phyloP scores from a whole-genome alignment of 306 rosid species.

The Mucuna pruriens region DNA sequence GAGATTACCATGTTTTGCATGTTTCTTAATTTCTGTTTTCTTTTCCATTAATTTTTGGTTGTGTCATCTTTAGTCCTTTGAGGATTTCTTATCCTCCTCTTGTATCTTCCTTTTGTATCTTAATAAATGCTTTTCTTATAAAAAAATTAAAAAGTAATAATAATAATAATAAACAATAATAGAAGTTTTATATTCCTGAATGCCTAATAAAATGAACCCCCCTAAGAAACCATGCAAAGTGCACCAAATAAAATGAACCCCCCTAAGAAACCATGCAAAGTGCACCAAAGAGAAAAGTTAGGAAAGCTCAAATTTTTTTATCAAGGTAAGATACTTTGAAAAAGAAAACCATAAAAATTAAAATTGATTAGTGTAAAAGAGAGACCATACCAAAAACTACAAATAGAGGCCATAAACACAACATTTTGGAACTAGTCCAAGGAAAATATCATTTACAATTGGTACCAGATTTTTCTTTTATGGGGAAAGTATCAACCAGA shows the following conservation, averaged over 20 bases:
- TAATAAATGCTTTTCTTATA: not conserved
- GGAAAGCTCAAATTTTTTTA: not conserved
- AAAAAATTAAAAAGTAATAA: not conserved
- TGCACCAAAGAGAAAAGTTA: too few species aligned
- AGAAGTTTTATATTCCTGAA: not conserved
- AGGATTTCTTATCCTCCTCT: not conserved
- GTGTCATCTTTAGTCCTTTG: not conserved
- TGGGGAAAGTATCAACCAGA: not conserved
- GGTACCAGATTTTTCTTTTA: not conserved
- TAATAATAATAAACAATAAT: not conserved
- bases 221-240: not conserved
- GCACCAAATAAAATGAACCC: slow-evolving; percentile 24
- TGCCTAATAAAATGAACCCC: slow-evolving; percentile 32
- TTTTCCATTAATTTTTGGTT: not conserved
- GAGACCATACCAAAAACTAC: not conserved
- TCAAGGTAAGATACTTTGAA: not conserved
- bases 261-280: not conserved
- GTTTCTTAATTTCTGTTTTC: not conserved
- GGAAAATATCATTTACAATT: not conserved
- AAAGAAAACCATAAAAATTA: not conserved
- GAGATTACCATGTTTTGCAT: not conserved
- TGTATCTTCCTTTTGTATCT: not conserved
- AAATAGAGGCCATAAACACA: not conserved
- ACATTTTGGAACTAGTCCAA: not conserved
- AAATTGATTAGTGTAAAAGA: not conserved